Evolutionary conservation across 768 basidiomycete species (phyloP), one percentile per base, ranked within the genome.

Genomic region (Multifurca ochricompacta): DNA sequence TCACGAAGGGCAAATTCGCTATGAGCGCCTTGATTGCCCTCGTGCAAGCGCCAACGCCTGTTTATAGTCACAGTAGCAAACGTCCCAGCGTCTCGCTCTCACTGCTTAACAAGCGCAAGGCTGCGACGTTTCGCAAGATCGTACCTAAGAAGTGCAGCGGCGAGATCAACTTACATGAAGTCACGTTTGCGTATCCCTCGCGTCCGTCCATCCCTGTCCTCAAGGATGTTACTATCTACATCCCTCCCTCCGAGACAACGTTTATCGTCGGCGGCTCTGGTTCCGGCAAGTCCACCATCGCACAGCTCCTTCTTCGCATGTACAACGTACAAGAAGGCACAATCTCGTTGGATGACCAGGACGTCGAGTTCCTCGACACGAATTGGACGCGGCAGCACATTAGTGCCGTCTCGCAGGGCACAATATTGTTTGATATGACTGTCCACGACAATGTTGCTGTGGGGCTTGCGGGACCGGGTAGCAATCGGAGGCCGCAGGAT

Each of bases 381-480:
- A 62, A 65, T 2, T 96, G 84, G 80, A 73, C 82, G n/a, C 71
- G 81, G 4, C 67, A 71, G 8, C 79, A 88, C 60, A 77, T 97
- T 35, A 85, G 83, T 0, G 82, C 83, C 9, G 83, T 99, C 16
- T 77, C 78, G 0, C 93, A 96, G 68, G 81, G 81, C 41, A 82
- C 82, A 27, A 82, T 93, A 43, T 71, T 96, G 4, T 90, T 91
- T 60, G 86, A 88, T 48, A 79, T 83, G 63, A 83, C 73, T 11
- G 73, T 97, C 1, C 85, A 87, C 62, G 88, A 94, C 61, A 97
- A 97, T 62, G 78, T 96, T 55, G 87, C 87, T 0, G 77, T 95
- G 54, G 91, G 83, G 3, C 69, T 83, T 4, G 79, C 81, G 6
- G 81, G 79, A 6, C 65, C 67, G 8, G 69, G 65, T 30, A 67